Evolutionary conservation across 2,329 filamentous ascomycete species (phyloP), one percentile per base, ranked within the genome.

Genomic region (Curvularia hawaiiensis): DNA sequence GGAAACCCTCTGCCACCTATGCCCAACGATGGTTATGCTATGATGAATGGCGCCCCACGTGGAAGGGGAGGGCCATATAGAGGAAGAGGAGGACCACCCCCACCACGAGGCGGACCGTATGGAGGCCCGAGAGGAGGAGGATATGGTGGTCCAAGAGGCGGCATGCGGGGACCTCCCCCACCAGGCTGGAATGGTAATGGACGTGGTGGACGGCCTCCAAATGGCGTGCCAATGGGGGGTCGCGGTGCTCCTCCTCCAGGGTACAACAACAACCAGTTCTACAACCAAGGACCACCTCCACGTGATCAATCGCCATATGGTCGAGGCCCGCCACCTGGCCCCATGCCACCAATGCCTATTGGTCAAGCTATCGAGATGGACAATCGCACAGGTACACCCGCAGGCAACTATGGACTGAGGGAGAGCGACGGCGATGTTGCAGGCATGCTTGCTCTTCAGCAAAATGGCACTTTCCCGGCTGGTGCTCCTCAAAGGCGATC

Each of bases 291-390:
- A 10, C 79, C 82, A 2, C 78, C 77, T 12, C 74, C 75, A 22
- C 69, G 73, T 38, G 71, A 74, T 3, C 62, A 59, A 18, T 74
- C 75, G 20, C 75, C 74, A 11, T 80, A 80, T 56, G 75, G 71
- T n/a, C 81, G 86, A 61, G 87, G 85, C 10, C 86, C 88, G 16
- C 88, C 88, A 6, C 73, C 69, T 24, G 69, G 69, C 11, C 66
- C 66, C 10, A 68, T 69, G 62, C 73, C 76, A 14, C 50, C 48
- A 31, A 48, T 58, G 54, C 54, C 50, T 3, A 79, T 87, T 12
- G 87, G 87, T 10, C 88, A 89, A 69, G 87, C 89, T 3, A 84
- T 92, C 52, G 92, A 95, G 74, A 93, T 96, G 90, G 89, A 93
- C 72, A 87, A 88, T 33, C 80, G 82, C 48, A 67, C 58, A 24